Evolutionary conservation across 208 protist genomes (phyloP).

Genomic region (Balamuthia mandrillaris): DNA sequence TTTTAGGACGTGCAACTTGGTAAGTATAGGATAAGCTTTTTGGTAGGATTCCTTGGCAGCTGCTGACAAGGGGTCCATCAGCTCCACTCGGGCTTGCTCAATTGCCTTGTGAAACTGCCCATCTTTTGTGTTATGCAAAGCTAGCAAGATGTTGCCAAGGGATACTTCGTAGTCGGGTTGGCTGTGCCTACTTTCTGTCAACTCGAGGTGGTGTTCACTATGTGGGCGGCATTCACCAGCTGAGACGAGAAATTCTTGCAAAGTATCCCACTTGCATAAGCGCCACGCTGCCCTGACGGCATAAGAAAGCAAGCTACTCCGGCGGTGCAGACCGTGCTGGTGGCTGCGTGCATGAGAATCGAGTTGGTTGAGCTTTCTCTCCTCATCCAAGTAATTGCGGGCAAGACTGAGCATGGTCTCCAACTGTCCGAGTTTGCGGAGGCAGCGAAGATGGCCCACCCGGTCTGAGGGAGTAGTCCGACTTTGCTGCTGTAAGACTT

Average conservation of each 20-base stretch:
- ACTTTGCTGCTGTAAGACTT: neutral
- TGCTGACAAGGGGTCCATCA: slow-evolving; percentile 61
- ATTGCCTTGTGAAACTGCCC: slow-evolving; percentile 30
- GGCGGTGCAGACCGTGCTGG: neutral
- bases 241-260: slow-evolving; percentile 35
- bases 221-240: neutral
- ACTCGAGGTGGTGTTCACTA: neutral
- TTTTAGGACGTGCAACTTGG: slow-evolving; percentile 72
- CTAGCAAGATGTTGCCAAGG: slow-evolving; percentile 34
- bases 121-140: slow-evolving; percentile 4
- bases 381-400: neutral
- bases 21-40: slow-evolving; percentile 66
- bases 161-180: slow-evolving; percentile 47
- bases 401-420: slow-evolving; percentile 60
- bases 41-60: slow-evolving; percentile 70
- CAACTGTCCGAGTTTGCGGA: slow-evolving; percentile 69
- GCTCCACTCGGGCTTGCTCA: neutral
- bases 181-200: neutral
- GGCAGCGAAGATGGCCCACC: slow-evolving; percentile 62
- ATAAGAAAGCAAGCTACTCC: slow-evolving; percentile 43
- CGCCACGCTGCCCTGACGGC: slow-evolving; percentile 70
- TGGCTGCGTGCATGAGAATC: neutral
- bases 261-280: slow-evolving; percentile 66
- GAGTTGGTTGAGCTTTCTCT: neutral
- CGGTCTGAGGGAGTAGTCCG: neutral